Percentiles rank a stretch among this genome's conserved stretches.
phyloP scores from a whole-genome alignment of 179 eudicot species.

The Heliamphora pulchella region DNA sequence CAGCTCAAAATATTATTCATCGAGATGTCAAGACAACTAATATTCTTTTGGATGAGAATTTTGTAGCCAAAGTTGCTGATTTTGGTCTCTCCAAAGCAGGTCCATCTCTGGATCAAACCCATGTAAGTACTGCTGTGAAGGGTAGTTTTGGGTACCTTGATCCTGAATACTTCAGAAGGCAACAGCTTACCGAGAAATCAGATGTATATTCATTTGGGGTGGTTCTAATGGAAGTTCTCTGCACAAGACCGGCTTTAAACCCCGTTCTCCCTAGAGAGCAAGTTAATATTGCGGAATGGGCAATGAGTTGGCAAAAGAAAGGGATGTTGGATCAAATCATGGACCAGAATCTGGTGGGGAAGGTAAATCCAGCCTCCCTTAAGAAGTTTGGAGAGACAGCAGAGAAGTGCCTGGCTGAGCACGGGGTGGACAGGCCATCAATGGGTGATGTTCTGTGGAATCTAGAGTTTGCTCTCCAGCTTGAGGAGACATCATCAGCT shows the following conservation, averaged over 20 bases:
- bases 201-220: constrained; percentile 95
- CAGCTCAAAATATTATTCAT: constrained; percentile 75
- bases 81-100: constrained; percentile 85
- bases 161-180: constrained; percentile 90
- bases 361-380: constrained; percentile 64
- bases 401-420: constrained; percentile 78
- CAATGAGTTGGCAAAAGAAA: constrained; percentile 86
- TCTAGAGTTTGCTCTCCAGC: constrained; percentile 83
- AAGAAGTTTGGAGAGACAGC: constrained; percentile 85
- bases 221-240: constrained; percentile 83
- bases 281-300: constrained; percentile 93
- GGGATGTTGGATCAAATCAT: constrained; percentile 82
- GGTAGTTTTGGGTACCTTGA: constrained; percentile 92
- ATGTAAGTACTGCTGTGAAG: constrained; percentile 88
- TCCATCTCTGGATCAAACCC: constrained; percentile 80
- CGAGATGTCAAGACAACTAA: constrained; percentile 90
- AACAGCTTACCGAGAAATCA: constrained; percentile 83
- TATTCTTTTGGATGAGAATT: constrained; percentile 70
- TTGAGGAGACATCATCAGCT: constrained; percentile 82
- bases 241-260: constrained; percentile 79
- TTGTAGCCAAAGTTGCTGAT: constrained; percentile 90
- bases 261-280: constrained; percentile 86
- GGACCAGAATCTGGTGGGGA: constrained; percentile 56
- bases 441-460: constrained; percentile 97
- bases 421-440: constrained; percentile 86